Evolutionary conservation across 2,329 filamentous ascomycete species (phyloP), one percentile per base, ranked within the genome.

Genomic region (Cadophora sp.): DNA sequence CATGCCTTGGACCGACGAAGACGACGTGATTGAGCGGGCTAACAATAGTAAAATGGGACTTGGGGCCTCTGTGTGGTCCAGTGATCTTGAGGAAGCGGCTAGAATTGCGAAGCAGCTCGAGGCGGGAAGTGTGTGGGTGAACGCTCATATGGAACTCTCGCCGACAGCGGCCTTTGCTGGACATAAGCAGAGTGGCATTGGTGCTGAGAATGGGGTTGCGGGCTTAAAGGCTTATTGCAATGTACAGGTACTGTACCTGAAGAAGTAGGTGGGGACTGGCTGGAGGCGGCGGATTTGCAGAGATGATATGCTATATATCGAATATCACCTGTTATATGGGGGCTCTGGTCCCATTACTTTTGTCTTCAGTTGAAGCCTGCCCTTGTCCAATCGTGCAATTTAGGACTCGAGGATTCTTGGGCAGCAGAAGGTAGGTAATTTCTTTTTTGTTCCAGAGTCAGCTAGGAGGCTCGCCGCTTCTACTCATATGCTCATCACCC

Each of bases 91-190:
- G 0, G 79, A 82, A 6, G 88, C 86, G 0, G 80, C 80, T 33
- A 78, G 80, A 2, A 84, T 91, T 56, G 87, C 84, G 0, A 75
- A 82, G 30, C 80, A 82, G 55, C 73, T 91, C 4, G 83, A 88
- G 71, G 83, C 85, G 0, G 88, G 88, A 0, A 83, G 78, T n/a
- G 85, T 90, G 0, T 90, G 86, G 83, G 83, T 90, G 68, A 90
- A 90, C 76, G 80, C 79, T 8, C 83, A 78, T 66, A 78, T 83
- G 74, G 82, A 82, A 74, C 77, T 79, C 0, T 80, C 77, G 3
- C 83, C 83, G 0, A 76, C 79, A 68, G 82, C 80, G 0, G 69
- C 70, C 1, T 78, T 79, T 67, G 73, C 71, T 6, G 77, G 77
- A 8, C 73, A 75, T 51, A 79, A 79, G 68, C 69, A 73, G 59